Evolutionary conservation across 2,329 filamentous ascomycete genomes (phyloP).

Genomic region (Cytospora leucostoma): DNA sequence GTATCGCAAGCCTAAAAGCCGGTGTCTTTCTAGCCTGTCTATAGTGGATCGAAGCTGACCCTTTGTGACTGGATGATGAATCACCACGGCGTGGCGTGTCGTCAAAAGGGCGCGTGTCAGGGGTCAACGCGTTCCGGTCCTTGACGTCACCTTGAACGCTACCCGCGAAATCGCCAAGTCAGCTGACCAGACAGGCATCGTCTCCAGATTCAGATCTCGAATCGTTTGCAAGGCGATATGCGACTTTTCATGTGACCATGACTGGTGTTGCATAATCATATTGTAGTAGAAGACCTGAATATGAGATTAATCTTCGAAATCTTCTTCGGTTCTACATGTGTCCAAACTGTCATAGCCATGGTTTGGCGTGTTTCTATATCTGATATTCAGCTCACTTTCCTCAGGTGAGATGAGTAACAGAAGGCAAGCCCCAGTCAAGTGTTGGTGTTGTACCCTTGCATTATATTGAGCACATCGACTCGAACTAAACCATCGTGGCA

Average conservation of each 20-base stretch:
- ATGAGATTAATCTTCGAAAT: no score
- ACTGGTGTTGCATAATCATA: no score
- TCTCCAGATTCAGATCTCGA: neutral
- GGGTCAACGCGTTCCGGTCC: neutral
- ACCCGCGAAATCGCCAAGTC: conserved; percentile 16
- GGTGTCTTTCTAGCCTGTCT: neutral
- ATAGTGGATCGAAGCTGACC: neutral
- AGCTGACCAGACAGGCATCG: conserved; percentile 5
- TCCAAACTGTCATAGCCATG: no score
- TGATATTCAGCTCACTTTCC: no score
- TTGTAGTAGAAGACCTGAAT: no score
- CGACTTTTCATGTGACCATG: neutral
- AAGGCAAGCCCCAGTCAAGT: no score
- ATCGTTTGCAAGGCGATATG: neutral
- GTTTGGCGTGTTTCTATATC: no score
- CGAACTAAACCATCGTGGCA: neutral
- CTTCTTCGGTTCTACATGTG: no score
- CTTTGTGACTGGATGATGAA: conserved; percentile 8
- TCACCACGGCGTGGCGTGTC: conserved; percentile 27
- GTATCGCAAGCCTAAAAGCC: no score
- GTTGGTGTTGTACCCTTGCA: no score
- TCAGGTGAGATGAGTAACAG: no score
- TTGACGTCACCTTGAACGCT: neutral
- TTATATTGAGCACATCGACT: neutral
- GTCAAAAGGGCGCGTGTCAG: conserved; percentile 21